Base-by-base conservation (phyloP, 2,329 filamentous ascomycete genomes). In the Coniella vitis region DNA sequence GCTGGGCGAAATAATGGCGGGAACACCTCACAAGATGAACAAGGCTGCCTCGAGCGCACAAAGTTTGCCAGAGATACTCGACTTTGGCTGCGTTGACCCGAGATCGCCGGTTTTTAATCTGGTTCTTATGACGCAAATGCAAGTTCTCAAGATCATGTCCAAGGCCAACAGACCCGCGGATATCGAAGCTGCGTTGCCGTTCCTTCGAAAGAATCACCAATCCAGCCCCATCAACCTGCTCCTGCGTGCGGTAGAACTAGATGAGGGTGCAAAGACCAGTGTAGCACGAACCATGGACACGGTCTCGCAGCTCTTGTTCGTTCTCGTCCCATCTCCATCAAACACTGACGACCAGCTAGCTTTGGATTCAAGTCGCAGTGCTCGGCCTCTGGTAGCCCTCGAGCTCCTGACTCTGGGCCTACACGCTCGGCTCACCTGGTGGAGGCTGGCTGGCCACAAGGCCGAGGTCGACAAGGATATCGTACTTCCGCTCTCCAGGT, bases 281-380 rank as follows among this genome's bases (percentile, higher is more conserved):
- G 70, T 74, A 16, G 72, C 78, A 9, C 79, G 79, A 3, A 84
- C 88, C 54, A 67, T 90, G 16, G 84, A 88, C 43, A 74, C 72
- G 0, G 60, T 89, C 2, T 81, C 83, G 0, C 82, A 86, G 55
- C 72, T 73, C 3, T 67, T 90, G 0, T 67, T 90, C 1, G 76
- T 80, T 0, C 65, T 90, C 1, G 78, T 82, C 22, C 85, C 86
- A 1, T 84, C 79, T 57, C 70, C 85, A n/a, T 80, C 84, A 2
- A 69, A 70, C 42, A 75, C 78, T 9, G 78, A 83, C 36, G 86
- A 90, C 58, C 64, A 63, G 3, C 55, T 71, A 1, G 80, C 80
- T 0, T 59, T 65, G 4, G 76, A 84, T 51, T 64, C 71, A 8
- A 71, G 74, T 21, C 63, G 81, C 7, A 79, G 74, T 52, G 72